Percentiles rank a stretch among this genome's conserved stretches.
These are phyloP conservation scores for Schizopora paradoxa DNA, from an alignment of 1,284 basidiomycete genomes.

Conservation along the genomic window DNA sequence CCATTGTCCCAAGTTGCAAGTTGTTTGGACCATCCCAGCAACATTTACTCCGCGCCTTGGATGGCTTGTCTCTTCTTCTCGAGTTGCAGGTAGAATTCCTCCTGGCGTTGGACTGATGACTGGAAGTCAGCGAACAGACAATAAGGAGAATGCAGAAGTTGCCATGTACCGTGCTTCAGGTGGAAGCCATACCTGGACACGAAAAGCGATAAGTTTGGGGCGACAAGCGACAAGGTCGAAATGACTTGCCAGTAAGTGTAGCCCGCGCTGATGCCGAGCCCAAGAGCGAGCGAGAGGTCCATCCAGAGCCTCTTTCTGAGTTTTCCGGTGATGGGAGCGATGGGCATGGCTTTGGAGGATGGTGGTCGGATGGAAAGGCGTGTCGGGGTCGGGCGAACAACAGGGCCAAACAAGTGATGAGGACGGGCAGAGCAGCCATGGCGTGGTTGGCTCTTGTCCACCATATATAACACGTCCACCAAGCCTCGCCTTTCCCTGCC, in stretches of 20 bases:
- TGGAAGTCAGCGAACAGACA: constrained; percentile 34
- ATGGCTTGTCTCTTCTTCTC: constrained; percentile 52
- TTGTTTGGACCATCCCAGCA: too few relatives aligned
- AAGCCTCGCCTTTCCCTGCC: not conserved
- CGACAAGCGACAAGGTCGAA: constrained; percentile 17
- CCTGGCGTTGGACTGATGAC: constrained; percentile 65
- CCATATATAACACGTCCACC: not conserved
- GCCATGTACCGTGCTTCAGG: constrained; percentile 67
- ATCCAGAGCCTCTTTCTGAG: constrained; percentile 86
- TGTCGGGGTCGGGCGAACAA: constrained; percentile 28
- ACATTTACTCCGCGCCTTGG: too few relatives aligned
- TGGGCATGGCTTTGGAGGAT: constrained; percentile 47
- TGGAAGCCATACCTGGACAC: constrained; percentile 78
- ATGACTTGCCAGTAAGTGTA: constrained; percentile 73
- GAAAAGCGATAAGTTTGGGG: constrained; percentile 13
- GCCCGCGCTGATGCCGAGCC: constrained; percentile 64
- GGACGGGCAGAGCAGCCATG: not conserved
- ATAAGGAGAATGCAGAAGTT: too few relatives aligned
- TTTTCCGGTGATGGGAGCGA: constrained; percentile 84
- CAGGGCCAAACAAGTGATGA: constrained; percentile 22
- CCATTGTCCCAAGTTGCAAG: too few relatives aligned
- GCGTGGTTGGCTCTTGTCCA: not conserved
- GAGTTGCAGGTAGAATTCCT: constrained; percentile 78
- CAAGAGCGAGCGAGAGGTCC: constrained; percentile 66
- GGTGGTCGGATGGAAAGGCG: constrained; percentile 34